Percentiles rank a stretch among this genome's conserved stretches.
Evolutionary conservation across 2,329 filamentous ascomycete genomes (phyloP).

Genomic region (Colletotrichum sp.): DNA sequence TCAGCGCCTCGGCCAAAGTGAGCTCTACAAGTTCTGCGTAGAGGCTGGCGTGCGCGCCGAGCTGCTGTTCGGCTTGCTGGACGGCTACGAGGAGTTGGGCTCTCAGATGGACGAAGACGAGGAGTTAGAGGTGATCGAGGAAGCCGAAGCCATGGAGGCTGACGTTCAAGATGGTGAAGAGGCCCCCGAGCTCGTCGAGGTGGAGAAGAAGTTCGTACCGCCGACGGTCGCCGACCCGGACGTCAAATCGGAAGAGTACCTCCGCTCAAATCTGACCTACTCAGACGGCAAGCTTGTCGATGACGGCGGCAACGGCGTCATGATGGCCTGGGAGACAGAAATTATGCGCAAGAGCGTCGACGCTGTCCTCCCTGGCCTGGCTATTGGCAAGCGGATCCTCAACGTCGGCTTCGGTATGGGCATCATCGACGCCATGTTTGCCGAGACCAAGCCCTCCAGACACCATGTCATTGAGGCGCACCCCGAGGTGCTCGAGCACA

Average conservation of each 20-base stretch:
- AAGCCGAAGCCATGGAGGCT: slow-evolving; percentile 24
- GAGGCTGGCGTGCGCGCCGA: slow-evolving; percentile 92
- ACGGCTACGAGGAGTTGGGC: slow-evolving; percentile 77
- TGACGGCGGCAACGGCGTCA: slow-evolving; percentile 79
- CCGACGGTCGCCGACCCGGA: slow-evolving; percentile 43
- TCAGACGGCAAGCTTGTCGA: slow-evolving; percentile 73
- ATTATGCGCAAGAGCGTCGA: slow-evolving; percentile 84
- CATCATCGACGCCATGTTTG: slow-evolving; percentile 81
- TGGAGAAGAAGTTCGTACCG: slow-evolving; percentile 35
- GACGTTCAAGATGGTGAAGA: slow-evolving; percentile 7
- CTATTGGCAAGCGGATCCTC: slow-evolving; percentile 69
- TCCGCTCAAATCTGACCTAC: slow-evolving; percentile 70
- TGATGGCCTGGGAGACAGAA: slow-evolving; percentile 92
- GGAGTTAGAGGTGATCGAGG: slow-evolving; percentile 49
- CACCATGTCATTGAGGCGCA: slow-evolving; percentile 92
- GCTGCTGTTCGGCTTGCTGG: slow-evolving; percentile 81
- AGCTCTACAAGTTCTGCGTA: slow-evolving; percentile 82
- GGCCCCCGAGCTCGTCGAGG: slow-evolving; percentile 25
- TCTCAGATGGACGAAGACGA: slow-evolving; percentile 52
- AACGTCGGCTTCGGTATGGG: slow-evolving; percentile 94
- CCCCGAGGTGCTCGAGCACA: slow-evolving; percentile 73
- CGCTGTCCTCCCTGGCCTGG: slow-evolving; percentile 53
- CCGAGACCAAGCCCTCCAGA: slow-evolving; percentile 66
- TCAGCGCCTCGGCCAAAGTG: slow-evolving; percentile 67
- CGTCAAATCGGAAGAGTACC: slow-evolving; percentile 71